Base-by-base conservation (phyloP, 331 rosid genomes). In the Quercus tomentella region DNA sequence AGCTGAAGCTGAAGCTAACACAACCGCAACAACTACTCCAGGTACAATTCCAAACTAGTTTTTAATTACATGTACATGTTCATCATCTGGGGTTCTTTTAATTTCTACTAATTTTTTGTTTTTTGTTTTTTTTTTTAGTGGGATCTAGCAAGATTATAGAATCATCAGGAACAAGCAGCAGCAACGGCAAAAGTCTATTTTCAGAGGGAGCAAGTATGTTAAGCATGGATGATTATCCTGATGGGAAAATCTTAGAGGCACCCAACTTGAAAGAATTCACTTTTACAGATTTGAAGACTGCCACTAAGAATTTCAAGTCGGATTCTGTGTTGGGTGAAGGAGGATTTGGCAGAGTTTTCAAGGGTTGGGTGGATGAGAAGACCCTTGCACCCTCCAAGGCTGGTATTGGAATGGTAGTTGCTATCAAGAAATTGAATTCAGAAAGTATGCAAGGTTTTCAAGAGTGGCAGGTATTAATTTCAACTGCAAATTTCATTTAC, bases 301-400 rank as follows among this genome's bases (percentile, higher is more conserved):
- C 94, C 4, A 84, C 98, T 0, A 90, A 35, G 87, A 74, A 78
- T 75, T 95, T 95, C 92, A 92, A 72, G 65, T 18, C 82, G 16
- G 92, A 88, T 76, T 15, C 82, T 68, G 79, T 94, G 83, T 79
- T 92, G 43, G 98, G 98, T 2, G 92, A 91, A 68, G 98, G 98
- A 49, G 98, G 97, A 4, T 95, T 95, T 77, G 98, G 98, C 10
- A 89, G 74, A 83, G 98, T 95, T 57, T 91, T 86, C 84, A 95
- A 88, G 79, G 97, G 97, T 57, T 92, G 97, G 97, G 81, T 95
- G 37, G 88, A 95, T 80, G 89, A 79, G 70, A 85, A 60, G 72
- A 89, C 94, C 6, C 88, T 95, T 0, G 54, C 88, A 4, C 97
- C 97, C 5, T 74, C 89, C 4, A 93, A 89, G 81, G 21, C 80